These are phyloP conservation scores for Ceratobasidium sp. DNA, from an alignment of 1,284 basidiomycete species.

Conservation along the genomic window DNA sequence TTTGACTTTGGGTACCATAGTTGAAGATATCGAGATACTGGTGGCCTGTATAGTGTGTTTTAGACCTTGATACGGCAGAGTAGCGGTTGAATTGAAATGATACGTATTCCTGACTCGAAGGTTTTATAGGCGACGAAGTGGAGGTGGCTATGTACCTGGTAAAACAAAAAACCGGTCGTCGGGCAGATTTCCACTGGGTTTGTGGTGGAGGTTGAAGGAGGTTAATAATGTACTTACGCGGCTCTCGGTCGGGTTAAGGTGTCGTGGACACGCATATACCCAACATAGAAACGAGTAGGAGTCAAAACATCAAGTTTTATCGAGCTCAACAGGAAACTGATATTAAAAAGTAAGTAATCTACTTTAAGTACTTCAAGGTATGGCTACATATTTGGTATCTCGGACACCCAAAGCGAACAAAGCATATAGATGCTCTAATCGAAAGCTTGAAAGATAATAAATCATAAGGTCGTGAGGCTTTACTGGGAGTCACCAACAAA, in stretches of 20 bases:
- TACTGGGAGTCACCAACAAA: slow-evolving; percentile 21
- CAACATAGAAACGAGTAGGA: not conserved
- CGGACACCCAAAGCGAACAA: not conserved
- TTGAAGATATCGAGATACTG: not conserved
- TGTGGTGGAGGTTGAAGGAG: too few relatives aligned
- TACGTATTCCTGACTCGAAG: not conserved
- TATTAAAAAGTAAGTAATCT: not conserved
- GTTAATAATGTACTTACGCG: not conserved
- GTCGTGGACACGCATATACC: not conserved
- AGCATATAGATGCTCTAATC: not conserved
- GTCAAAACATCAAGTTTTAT: not conserved
- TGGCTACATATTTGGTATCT: slow-evolving; percentile 3
- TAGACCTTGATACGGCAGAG: too few relatives aligned
- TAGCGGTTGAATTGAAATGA: too few relatives aligned
- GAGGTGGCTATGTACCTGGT: slow-evolving; percentile 4
- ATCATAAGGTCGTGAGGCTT: not conserved
- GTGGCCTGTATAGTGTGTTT: not conserved
- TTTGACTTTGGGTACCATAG: slow-evolving; percentile 49
- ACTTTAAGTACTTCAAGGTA: slow-evolving; percentile 5
- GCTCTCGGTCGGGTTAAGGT: not conserved
- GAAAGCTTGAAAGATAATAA: not conserved
- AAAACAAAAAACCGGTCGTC: not conserved
- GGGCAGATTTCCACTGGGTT: not conserved
- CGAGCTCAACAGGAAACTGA: not conserved
- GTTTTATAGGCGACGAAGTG: not conserved